These are phyloP conservation scores for Exutisphaerella laricina DNA, from an alignment of 2,329 filamentous ascomycete species.

Conservation along the genomic window DNA sequence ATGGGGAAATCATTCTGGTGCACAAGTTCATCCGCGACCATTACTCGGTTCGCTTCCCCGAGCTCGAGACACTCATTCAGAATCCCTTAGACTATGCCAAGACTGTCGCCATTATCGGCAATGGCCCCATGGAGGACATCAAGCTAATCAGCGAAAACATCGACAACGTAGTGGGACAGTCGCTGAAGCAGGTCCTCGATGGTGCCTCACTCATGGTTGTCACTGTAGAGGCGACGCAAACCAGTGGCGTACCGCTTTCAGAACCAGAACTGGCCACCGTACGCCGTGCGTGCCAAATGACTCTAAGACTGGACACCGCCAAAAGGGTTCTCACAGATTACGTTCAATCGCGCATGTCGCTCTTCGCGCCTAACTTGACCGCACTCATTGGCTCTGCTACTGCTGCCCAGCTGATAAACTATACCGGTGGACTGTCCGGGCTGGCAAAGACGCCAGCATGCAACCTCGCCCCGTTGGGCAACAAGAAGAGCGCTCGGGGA, in stretches of 20 bases:
- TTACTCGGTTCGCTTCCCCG: conserved; percentile 89
- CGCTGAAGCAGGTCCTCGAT: conserved; percentile 75
- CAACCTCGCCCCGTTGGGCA: conserved; percentile 85
- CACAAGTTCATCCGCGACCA: conserved; percentile 97
- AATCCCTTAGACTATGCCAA: conserved; percentile 94
- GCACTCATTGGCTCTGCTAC: conserved; percentile 86
- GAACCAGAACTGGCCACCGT: conserved; percentile 70
- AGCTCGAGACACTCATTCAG: conserved; percentile 82
- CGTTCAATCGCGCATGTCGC: conserved; percentile 92
- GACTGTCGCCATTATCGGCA: conserved; percentile 86
- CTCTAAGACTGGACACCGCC: conserved; percentile 77
- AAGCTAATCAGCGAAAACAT: conserved; percentile 69
- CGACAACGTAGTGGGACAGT: conserved; percentile 69
- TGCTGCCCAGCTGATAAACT: conserved; percentile 93
- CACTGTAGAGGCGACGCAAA: conserved; percentile 87
- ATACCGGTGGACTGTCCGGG: conserved; percentile 79
- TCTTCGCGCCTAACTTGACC: conserved; percentile 92
- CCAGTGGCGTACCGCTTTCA: conserved; percentile 71
- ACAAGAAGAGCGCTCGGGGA: conserved; percentile 73
- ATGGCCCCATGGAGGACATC: conserved; percentile 85
- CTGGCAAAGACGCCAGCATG: conserved; percentile 89
- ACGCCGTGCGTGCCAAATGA: conserved; percentile 75
- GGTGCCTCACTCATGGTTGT: conserved; percentile 93
- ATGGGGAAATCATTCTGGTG: conserved; percentile 84
- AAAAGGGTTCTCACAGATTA: conserved; percentile 86